Percentiles rank a stretch among this genome's conserved stretches.
phyloP scores from a whole-genome alignment of 1,284 basidiomycete genomes.

The Trichosporon coremiiforme region DNA sequence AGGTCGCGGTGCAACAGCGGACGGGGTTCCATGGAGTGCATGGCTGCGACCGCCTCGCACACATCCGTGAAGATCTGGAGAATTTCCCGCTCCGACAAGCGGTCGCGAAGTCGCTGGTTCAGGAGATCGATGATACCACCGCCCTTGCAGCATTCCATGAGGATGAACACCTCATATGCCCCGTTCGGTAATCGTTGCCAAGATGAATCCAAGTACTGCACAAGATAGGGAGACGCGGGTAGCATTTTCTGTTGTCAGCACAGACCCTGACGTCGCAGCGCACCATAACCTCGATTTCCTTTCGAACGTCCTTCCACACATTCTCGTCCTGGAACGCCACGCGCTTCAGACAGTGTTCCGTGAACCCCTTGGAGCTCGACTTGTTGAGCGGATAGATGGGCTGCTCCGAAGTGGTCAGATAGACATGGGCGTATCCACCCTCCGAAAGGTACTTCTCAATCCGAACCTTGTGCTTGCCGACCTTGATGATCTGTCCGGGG shows the following conservation, averaged over 20 bases:
- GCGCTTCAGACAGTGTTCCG: conserved; percentile 95
- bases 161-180: conserved; percentile 92
- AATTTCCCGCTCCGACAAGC: conserved; percentile 92
- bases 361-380: conserved; percentile 63
- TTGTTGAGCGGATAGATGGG: conserved; percentile 66
- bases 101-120: conserved; percentile 90
- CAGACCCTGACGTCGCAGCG: conserved; percentile 39
- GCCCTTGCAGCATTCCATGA: conserved; percentile 93
- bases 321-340: conserved; percentile 89
- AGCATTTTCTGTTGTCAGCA: conserved; percentile 43
- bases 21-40: conserved; percentile 82
- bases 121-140: conserved; percentile 99
- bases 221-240: conserved; percentile 43
- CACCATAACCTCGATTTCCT: conserved; percentile 98
- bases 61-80: conserved; percentile 96
- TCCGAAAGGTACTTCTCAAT: conserved; percentile 89
- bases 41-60: conserved; percentile 86
- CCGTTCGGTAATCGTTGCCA: conserved; percentile 80
- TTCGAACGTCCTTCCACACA: conserved; percentile 91
- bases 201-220: conserved; percentile 62
- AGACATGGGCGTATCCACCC: conserved; percentile 98
- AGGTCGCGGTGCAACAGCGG: conserved; percentile 94
- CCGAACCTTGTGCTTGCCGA: conserved; percentile 86
- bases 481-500: conserved; percentile 80
- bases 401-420: conserved; percentile 82